Conservation (phyloP, 2,329 filamentous ascomycete genomes). For the Nannizzia gypsea region DNA sequence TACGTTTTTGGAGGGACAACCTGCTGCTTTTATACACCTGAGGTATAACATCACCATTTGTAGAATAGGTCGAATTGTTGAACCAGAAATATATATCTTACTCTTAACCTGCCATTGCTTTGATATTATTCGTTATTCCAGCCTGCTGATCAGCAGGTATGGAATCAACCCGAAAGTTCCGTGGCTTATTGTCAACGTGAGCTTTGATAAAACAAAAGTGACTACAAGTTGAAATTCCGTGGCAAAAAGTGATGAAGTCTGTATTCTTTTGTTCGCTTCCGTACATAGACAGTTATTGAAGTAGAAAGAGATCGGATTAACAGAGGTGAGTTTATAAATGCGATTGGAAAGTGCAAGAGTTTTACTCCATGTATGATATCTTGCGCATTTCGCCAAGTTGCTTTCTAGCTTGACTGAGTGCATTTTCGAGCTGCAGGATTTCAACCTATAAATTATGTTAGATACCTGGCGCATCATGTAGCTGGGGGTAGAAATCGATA, state of each 20-base stretch:
- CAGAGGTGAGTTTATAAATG: background rate
- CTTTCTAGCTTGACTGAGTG: slow-evolving; percentile 63
- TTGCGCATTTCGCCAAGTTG: slow-evolving; percentile 95
- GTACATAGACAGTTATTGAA: background rate
- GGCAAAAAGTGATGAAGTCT: background rate
- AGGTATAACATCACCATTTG: background rate
- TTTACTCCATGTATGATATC: slow-evolving; percentile 79
- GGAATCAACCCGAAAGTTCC: too few species aligned
- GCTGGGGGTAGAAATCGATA: background rate
- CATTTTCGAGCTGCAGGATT: slow-evolving; percentile 89
- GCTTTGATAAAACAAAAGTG: too few species aligned
- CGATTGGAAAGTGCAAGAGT: background rate
- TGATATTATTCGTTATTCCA: background rate
- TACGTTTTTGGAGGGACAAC: background rate
- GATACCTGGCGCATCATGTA: slow-evolving; percentile 5
- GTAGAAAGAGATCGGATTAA: background rate
- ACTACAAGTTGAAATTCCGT: background rate
- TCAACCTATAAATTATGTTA: slow-evolving; percentile 55
- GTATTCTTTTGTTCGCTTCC: slow-evolving; percentile 1
- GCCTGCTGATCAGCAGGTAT: background rate
- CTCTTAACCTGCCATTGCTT: background rate
- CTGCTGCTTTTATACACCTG: background rate
- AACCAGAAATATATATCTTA: slow-evolving; percentile 4
- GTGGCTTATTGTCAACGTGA: too few species aligned
- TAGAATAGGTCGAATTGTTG: slow-evolving; percentile 3